These are phyloP conservation scores for Conidiobolus incongruus DNA, from an alignment of 371 early-diverging fungal genomes.

Conservation along the genomic window DNA sequence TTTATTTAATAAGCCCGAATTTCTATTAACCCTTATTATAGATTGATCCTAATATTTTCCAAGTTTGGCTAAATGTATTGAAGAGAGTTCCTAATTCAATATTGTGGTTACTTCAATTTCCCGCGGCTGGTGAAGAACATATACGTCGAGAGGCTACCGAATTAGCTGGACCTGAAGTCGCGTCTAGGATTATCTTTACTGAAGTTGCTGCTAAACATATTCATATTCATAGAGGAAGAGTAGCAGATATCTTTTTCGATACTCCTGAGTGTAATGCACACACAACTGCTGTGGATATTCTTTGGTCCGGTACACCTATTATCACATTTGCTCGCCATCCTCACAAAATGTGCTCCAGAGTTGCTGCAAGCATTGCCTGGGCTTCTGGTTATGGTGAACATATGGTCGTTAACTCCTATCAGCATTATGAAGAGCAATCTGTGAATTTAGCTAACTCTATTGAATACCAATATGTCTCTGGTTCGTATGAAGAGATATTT, in stretches of 20 bases:
- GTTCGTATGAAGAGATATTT: too few species aligned
- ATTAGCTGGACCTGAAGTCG: constrained; percentile 55
- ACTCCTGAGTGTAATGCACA: constrained; percentile 90
- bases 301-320: constrained; percentile 86
- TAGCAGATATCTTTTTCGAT: constrained; percentile 79
- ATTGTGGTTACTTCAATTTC: constrained; percentile 77
- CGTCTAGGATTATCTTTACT: constrained; percentile 66
- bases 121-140: constrained; percentile 68
- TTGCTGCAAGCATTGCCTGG: constrained; percentile 66
- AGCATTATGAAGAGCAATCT: constrained; percentile 57
- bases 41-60: constrained; percentile 56
- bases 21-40: constrained; percentile 6
- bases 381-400: constrained; percentile 64
- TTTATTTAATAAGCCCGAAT: constrained; percentile 9
- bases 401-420: constrained; percentile 55
- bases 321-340: constrained; percentile 71
- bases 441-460: constrained; percentile 29
- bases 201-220: constrained; percentile 80
- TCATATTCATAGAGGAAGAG: constrained; percentile 84
- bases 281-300: constrained; percentile 81
- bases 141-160: constrained; percentile 40
- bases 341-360: constrained; percentile 80
- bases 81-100: constrained; percentile 58
- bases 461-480: constrained; percentile 1
- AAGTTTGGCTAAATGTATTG: constrained; percentile 63